Evolutionary conservation across 1,284 basidiomycete species (phyloP).

Genomic region (Tilletiopsis washingtonensis): DNA sequence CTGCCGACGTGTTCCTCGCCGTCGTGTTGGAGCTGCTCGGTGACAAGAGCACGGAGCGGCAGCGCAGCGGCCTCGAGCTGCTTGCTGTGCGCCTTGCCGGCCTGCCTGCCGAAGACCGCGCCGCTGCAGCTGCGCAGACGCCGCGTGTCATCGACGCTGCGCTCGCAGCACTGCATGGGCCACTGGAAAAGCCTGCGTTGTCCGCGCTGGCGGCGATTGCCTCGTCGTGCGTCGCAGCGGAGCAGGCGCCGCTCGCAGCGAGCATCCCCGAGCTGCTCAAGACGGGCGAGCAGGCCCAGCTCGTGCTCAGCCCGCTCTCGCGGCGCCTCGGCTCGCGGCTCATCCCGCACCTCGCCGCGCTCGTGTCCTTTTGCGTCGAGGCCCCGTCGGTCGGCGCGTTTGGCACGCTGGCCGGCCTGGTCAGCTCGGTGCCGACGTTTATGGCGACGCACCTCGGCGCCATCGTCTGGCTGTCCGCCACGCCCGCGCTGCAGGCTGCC

Average conservation of each 20-base stretch:
- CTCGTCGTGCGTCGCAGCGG: conserved; percentile 9
- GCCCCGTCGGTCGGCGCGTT: conserved; percentile 15
- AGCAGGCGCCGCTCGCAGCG: conserved; percentile 19
- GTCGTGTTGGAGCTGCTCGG: conserved; percentile 21
- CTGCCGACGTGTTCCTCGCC: conserved; percentile 18
- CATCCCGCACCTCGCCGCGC: conserved; percentile 34
- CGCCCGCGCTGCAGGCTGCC: background rate
- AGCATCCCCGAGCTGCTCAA: conserved; percentile 21
- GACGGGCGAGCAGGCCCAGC: conserved; percentile 11
- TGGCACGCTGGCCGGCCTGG: conserved; percentile 27
- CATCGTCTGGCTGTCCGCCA: conserved; percentile 9
- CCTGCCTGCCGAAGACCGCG: conserved; percentile 15
- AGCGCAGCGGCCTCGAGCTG: conserved; percentile 23
- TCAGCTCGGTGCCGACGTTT: conserved; percentile 37
- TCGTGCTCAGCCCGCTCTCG: conserved; percentile 13
- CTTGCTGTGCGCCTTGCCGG: conserved; percentile 21
- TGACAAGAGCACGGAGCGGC: conserved; percentile 9
- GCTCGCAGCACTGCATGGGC: too few species aligned
- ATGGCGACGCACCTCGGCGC: conserved; percentile 22
- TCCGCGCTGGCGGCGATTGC: conserved; percentile 23
- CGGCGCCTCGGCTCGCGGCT: conserved; percentile 34
- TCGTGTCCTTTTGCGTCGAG: conserved; percentile 20
- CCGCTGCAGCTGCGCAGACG: conserved; percentile 15
- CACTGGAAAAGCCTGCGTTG: conserved; percentile 24
- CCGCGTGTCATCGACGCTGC: conserved; percentile 14